Base-by-base conservation (phyloP, 2,329 filamentous ascomycete species). In the Daldinia sp. region DNA sequence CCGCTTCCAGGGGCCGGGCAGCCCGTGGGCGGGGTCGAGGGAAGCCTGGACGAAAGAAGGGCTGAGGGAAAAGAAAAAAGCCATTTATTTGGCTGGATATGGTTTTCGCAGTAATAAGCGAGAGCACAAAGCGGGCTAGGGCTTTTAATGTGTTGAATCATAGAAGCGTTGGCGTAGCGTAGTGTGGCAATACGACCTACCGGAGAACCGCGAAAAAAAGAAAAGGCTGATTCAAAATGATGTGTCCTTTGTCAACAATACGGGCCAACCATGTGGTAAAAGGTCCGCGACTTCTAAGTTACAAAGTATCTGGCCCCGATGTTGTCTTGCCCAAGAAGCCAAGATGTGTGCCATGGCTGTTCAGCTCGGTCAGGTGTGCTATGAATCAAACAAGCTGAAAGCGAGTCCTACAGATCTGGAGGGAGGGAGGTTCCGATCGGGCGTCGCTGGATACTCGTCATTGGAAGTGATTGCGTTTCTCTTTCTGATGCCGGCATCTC, bases 21-120 rank as follows among this genome's bases (percentile, higher is more conserved):
- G 72, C 72, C 3, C 74, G 76, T 4, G 75, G 73, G 7, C 68
- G 76, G 1, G 75, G 74, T 15, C 71, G 75, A 28, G 73, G 65
- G 13, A 77, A 74, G 41, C 73, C 64, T 0, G 69, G 74, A 1
- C 69, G 75, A 1, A 77, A 76, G 61, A 76, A 71, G 59, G 70
- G 69, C 30, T 73, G 65, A 72, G n/a, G n/a, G 15, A 13, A 10
- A 18, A 35, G 9, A 9, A 7, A 35, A 35, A 35, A 10, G 7
- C 33, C 33, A 35, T 35, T n/a, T 48, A 35, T 39, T 55, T 15
- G 33, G 33, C 33, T 35, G 2, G 9, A 6, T 15, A n/a, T 15
- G 12, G 10, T 44, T 65, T 37, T 51, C 23, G 61, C 28, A 30
- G 42, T 18, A n/a, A 15, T 26, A 28, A 59, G 23, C 18, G 7